These are phyloP conservation scores for Russula vinacea DNA, from an alignment of 768 basidiomycete genomes.

Conservation along the genomic window DNA sequence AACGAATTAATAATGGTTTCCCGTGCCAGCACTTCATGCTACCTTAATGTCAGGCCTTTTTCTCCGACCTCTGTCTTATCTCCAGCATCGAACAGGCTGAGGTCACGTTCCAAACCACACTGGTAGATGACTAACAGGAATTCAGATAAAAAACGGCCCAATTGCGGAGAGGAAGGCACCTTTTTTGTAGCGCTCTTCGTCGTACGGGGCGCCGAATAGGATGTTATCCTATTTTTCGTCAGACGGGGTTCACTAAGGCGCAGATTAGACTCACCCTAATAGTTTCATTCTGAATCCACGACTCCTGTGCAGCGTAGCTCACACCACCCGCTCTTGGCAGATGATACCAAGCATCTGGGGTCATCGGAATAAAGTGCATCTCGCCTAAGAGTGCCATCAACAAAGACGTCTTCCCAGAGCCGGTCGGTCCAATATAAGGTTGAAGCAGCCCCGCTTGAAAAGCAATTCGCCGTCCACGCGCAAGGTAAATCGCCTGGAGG, in stretches of 20 bases:
- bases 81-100: constrained; percentile 48
- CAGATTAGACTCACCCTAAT: constrained; percentile 46
- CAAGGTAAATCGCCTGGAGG: constrained; percentile 49
- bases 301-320: constrained; percentile 79
- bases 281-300: constrained; percentile 82
- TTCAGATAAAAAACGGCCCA: neutral
- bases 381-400: constrained; percentile 66
- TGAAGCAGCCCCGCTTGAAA: constrained; percentile 53
- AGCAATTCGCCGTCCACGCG: constrained; percentile 50
- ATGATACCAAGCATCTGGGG: constrained; percentile 59
- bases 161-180: constrained; percentile 30
- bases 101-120: constrained; percentile 38
- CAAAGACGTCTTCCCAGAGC: constrained; percentile 59
- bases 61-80: constrained; percentile 59
- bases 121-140: constrained; percentile 29
- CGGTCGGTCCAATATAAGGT: constrained; percentile 61
- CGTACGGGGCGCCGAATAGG: constrained; percentile 47
- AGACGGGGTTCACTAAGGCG: neutral
- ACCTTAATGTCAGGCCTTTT: constrained; percentile 49
- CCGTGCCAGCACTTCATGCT: neutral
- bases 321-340: constrained; percentile 68
- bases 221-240: constrained; percentile 44
- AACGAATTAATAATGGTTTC: neutral
- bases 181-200: constrained; percentile 44
- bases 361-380: constrained; percentile 58